Evolutionary conservation across 2,329 filamentous ascomycete genomes (phyloP).

Genomic region (Fusarium sp.): DNA sequence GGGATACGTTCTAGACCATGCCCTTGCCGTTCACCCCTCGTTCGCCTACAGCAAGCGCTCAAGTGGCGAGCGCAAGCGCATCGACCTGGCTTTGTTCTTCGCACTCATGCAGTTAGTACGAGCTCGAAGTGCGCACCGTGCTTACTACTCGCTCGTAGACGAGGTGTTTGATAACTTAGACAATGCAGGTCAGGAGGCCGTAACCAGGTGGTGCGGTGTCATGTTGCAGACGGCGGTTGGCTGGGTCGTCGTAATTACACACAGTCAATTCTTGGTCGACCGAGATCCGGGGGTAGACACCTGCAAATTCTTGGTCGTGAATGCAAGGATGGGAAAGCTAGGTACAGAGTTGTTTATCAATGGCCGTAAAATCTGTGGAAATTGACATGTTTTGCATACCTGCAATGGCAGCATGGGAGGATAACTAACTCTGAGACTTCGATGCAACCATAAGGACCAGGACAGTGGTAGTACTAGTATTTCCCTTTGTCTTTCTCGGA

Average conservation of each 20-base stretch:
- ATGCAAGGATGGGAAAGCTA: conserved; percentile 29
- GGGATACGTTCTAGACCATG: conserved; percentile 21
- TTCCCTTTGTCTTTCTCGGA: too few species aligned
- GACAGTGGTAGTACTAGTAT: too few species aligned
- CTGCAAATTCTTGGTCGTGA: conserved; percentile 20
- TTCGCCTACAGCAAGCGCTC: conserved; percentile 40
- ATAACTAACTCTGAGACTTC: too few species aligned
- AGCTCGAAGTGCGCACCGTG: conserved; percentile 35
- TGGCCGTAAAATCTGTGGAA: not conserved
- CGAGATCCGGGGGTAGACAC: conserved; percentile 24
- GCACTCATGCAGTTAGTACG: conserved; percentile 34
- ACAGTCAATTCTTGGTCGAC: conserved; percentile 37
- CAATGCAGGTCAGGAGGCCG: conserved; percentile 33
- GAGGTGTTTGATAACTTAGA: conserved; percentile 45
- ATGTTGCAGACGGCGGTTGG: conserved; percentile 25
- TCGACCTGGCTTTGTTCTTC: conserved; percentile 44
- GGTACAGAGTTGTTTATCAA: conserved; percentile 25
- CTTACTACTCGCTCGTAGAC: conserved; percentile 41
- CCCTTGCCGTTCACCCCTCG: conserved; percentile 24
- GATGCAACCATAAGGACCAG: too few species aligned
- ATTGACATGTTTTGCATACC: too few species aligned
- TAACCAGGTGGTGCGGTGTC: conserved; percentile 31
- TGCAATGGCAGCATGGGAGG: too few species aligned
- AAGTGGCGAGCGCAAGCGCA: conserved; percentile 39
- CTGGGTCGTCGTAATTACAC: conserved; percentile 42